Percentiles rank a stretch among this genome's conserved stretches.
phyloP scores from a whole-genome alignment of 1,284 basidiomycete species.

The Sanghuangporus weigelae region DNA sequence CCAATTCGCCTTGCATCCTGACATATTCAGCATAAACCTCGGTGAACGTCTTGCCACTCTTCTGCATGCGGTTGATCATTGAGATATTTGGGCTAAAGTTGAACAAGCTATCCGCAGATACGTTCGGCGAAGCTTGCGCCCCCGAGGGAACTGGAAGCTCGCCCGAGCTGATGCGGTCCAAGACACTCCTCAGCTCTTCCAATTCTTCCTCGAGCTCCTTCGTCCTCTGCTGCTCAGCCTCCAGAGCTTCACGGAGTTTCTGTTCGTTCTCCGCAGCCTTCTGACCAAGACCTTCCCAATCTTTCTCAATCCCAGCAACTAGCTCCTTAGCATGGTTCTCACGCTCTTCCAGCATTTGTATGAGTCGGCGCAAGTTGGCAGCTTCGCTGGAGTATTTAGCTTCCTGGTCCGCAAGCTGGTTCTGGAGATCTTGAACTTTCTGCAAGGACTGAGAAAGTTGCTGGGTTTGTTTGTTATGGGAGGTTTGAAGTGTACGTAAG shows the following conservation, averaged over 20 bases:
- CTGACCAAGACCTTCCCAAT: conserved; percentile 70
- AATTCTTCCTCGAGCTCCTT: conserved; percentile 58
- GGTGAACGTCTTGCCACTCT: conserved; percentile 80
- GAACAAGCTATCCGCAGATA: conserved; percentile 44
- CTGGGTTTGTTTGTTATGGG: conserved; percentile 60
- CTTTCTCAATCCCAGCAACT: conserved; percentile 71
- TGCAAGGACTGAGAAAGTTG: conserved; percentile 68
- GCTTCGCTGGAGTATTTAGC: conserved; percentile 73
- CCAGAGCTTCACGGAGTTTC: conserved; percentile 58
- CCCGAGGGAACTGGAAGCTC: conserved; percentile 55
- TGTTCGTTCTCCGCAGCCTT: conserved; percentile 64
- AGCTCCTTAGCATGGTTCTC: conserved; percentile 75
- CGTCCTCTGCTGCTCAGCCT: conserved; percentile 53
- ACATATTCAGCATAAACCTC: conserved; percentile 89
- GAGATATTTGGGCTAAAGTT: conserved; percentile 80
- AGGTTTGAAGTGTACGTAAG: conserved; percentile 63
- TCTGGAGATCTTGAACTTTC: conserved; percentile 64
- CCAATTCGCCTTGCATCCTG: conserved; percentile 77
- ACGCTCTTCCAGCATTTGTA: conserved; percentile 77
- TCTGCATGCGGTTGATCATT: conserved; percentile 74
- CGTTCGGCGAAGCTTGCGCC: conserved; percentile 32
- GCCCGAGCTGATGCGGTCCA: conserved; percentile 61
- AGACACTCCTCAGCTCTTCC: conserved; percentile 56
- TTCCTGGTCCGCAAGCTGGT: conserved; percentile 75
- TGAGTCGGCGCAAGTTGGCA: conserved; percentile 62